Base-by-base conservation (phyloP, 2,329 filamentous ascomycete genomes). In the Arachnomyces sp. region DNA sequence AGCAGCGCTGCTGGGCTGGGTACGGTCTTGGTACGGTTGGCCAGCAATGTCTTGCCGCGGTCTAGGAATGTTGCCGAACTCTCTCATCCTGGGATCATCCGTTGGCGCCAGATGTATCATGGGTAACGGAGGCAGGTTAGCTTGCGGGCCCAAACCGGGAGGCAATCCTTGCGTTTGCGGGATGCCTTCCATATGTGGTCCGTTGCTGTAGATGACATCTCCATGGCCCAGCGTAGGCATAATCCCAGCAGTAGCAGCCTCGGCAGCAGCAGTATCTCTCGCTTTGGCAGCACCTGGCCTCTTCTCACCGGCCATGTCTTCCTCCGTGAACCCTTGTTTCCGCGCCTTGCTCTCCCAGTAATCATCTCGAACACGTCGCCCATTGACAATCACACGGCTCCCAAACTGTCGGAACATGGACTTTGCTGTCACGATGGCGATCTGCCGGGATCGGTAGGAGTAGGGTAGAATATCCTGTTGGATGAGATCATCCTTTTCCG, bases 331-430 rank as follows among this genome's bases (percentile, higher is more conserved):
- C 8, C 92, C 92, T 65, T 98, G 92, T 66, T 96, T 98, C 35
- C 85, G 77, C 6, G 92, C 92, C 66, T 96, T 96, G 57, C 83
- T 86, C 64, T 96, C 92, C 92, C 92, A 98, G 65, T 98, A 98
- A 61, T 98, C 92, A 65, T 98, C 92, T 36, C 92, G 82, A 31
- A 98, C 92, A 43, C 92, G 76, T 47, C 90, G 78, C 28, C 92
- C 92, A 55, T 89, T 86, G 28, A 85, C 80, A 48, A 98, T 92
- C 38, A 98, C 84, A 47, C 92, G 78, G 62, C 89, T 95, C 36
- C 92, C 92, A 62, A 98, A 98, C 62, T 98, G 92, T 32, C 92
- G 82, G 65, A 96, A 98, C 92, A 98, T 98, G 52, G 90, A 96
- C 49, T 87, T 81, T 21, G 92, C 92, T 1, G 92, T 96, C 32